Conservation (phyloP, 225 moss, liverwort and hornwort species). For the Asterella californica region DNA sequence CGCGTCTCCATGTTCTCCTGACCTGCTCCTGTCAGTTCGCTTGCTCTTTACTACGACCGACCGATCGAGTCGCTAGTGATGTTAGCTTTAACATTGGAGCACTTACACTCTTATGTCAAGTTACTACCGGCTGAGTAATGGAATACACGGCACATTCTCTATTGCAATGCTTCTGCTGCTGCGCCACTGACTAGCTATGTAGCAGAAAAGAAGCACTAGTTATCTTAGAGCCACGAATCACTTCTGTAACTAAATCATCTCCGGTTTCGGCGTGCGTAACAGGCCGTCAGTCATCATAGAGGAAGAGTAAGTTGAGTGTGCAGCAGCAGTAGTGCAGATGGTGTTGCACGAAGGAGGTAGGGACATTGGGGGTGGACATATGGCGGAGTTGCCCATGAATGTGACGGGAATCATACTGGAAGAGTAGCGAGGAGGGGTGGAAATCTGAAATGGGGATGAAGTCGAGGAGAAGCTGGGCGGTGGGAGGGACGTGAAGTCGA, state of each 20-base stretch:
- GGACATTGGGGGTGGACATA: neutral
- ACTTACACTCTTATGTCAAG: neutral
- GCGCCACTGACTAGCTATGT: neutral
- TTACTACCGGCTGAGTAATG: neutral
- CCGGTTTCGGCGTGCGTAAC: constrained; percentile 10
- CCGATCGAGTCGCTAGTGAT: neutral
- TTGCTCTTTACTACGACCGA: neutral
- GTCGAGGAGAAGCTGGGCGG: constrained; percentile 14
- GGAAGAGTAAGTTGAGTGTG: constrained; percentile 1
- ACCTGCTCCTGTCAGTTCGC: neutral
- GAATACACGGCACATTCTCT: neutral
- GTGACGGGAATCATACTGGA: constrained; percentile 7
- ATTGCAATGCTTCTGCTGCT: neutral
- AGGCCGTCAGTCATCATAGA: constrained; percentile 7
- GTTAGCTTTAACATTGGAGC: neutral
- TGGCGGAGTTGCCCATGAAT: neutral
- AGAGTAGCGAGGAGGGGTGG: constrained; percentile 10
- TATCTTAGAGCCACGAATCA: neutral
- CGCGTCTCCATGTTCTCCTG: neutral
- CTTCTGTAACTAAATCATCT: neutral
- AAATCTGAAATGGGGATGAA: constrained; percentile 15
- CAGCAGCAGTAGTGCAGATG: constrained; percentile 1
- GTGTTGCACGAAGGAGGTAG: constrained; percentile 11
- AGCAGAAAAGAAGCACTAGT: neutral
- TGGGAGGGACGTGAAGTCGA: constrained; percentile 12